Base-by-base conservation (phyloP, 768 basidiomycete species). In the Chalciporus chontae region DNA sequence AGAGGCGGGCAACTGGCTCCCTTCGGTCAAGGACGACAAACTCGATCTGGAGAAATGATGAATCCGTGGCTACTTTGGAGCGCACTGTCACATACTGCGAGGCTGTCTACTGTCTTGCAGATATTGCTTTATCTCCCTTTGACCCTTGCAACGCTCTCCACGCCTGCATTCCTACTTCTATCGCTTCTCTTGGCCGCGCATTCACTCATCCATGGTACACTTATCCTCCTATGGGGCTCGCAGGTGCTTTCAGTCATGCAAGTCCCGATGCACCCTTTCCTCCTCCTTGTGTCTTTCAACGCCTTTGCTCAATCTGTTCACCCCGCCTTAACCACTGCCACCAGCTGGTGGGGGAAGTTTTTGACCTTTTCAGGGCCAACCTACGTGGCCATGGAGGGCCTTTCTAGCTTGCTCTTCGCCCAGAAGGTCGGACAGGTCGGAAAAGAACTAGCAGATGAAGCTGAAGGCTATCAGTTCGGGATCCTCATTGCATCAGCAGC, bases 211-310 rank as follows among this genome's bases (percentile, higher is more conserved):
- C 90, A 93, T 74, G 88, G 90, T 48, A 88, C 88, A 2, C 74
- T 91, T 60, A 73, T 81, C 51, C 75, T 87, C 37, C 57, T 89
- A 50, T 87, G 82, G 80, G 80, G 81, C 48, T 87, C 87, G 11
- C 73, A 80, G 40, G 77, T 80, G 13, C 75, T 92, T 44, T 83
- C 87, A 13, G 76, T 93, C 51, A 73, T 91, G 48, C 90, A 93
- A 70, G 79, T 92, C 27, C 90, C 90, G 8, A 83, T 90, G 74
- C 90, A 92, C 65, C 84, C 90, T 0, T 89, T 92, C 69, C 77
- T 93, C 29, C 81, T 93, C 38, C 83, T 93, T 43, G 80, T 92
- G 50, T 88, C 81, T 65, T 93, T 93, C 78, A 93, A 93, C 64
- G 76, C 83, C 32, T 91, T 90, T 68, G 80, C 88, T 2, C 76